These are phyloP conservation scores for Ambrosia hybrid DNA, from an alignment of 140 eudicot genomes.

Conservation along the genomic window DNA sequence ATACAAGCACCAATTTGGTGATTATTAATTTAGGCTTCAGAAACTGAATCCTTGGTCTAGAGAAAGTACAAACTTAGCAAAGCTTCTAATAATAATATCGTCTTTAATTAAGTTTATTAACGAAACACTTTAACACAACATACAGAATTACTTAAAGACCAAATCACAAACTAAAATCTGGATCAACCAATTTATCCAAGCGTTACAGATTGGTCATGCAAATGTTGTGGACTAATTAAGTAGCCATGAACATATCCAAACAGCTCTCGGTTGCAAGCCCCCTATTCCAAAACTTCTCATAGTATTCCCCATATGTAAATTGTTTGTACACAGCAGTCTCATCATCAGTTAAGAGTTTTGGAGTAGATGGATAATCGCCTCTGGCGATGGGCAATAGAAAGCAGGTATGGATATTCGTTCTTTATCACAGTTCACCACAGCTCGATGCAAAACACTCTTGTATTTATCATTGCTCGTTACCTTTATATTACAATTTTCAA, in stretches of 20 bases:
- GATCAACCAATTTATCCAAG: not conserved
- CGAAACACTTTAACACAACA: not conserved
- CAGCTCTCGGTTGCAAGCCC: conserved; percentile 42
- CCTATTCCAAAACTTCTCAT: conserved; percentile 44
- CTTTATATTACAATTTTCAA: conserved; percentile 3
- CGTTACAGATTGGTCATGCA: not conserved
- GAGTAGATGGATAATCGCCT: conserved; percentile 40
- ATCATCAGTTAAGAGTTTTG: conserved; percentile 29
- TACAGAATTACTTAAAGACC: no score
- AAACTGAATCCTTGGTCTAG: not conserved
- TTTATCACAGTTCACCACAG: conserved; percentile 43
- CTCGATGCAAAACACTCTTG: conserved; percentile 54
- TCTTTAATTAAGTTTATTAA: not conserved
- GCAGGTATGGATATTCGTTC: conserved; percentile 45
- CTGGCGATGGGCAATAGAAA: conserved; percentile 40
- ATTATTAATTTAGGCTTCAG: not conserved
- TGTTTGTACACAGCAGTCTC: conserved; percentile 28
- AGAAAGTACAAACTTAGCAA: no score
- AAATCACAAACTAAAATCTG: no score
- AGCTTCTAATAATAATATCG: not conserved
- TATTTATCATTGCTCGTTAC: conserved; percentile 44
- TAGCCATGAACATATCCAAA: conserved; percentile 34
- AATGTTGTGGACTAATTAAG: not conserved
- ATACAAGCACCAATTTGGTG: no score
- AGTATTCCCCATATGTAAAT: conserved; percentile 34